Conservation (phyloP, 2,329 filamentous ascomycete genomes). For the Tolypocladium cylindrosporum region DNA sequence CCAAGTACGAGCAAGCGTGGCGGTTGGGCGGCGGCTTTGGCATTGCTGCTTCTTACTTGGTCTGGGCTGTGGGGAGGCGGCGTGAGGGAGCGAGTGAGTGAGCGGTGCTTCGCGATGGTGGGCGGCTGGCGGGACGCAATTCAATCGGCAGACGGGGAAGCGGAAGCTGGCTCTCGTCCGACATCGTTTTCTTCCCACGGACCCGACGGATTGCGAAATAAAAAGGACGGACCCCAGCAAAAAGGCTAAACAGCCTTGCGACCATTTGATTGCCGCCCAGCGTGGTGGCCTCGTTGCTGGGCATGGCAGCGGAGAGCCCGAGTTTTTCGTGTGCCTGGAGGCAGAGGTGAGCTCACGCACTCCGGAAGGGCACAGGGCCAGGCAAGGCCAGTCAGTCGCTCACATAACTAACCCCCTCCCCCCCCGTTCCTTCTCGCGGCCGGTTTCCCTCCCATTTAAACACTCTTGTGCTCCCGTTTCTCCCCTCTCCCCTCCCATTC, state of each 20-base stretch:
- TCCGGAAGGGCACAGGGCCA: background rate
- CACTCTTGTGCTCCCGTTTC: conserved; percentile 2
- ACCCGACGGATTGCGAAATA: background rate
- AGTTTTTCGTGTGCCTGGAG: background rate
- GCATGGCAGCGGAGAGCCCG: background rate
- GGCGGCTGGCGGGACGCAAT: background rate
- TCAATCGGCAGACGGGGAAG: background rate
- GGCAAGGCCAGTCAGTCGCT: conserved; percentile 7
- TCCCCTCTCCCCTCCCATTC: conserved; percentile 4
- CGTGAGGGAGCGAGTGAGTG: background rate
- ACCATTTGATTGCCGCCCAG: background rate
- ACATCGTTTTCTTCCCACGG: background rate
- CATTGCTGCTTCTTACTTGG: background rate
- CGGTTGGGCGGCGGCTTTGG: background rate
- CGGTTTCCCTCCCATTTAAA: conserved; percentile 15
- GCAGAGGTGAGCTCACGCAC: background rate
- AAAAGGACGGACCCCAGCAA: background rate
- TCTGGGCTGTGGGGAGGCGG: background rate
- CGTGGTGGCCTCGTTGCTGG: background rate
- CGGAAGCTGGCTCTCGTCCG: background rate
- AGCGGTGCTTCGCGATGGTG: background rate
- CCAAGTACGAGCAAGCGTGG: background rate
- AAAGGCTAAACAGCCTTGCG: background rate
- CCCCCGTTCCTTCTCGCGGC: conserved; percentile 18
- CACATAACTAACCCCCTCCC: conserved; percentile 26